These are phyloP conservation scores for Corymbia calophylla DNA, from an alignment of 441 rosid genomes.

Conservation along the genomic window DNA sequence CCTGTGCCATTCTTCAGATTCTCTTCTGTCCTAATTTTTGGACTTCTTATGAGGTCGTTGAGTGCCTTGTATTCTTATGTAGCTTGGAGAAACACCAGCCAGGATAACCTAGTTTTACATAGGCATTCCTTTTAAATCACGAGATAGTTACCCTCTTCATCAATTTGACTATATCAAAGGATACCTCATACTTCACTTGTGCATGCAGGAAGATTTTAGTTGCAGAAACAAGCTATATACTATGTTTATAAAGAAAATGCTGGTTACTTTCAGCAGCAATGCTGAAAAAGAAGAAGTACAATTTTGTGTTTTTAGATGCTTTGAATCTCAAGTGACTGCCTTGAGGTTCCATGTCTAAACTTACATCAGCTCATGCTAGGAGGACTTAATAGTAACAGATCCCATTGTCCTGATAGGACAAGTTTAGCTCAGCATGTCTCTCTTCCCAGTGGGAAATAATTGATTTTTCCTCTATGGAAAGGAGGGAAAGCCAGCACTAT, in stretches of 20 bases:
- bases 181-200: not conserved
- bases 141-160: not conserved
- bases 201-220: not conserved
- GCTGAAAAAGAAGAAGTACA: not conserved
- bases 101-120: not conserved
- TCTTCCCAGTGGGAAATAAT: not conserved
- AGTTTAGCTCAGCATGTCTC: not conserved
- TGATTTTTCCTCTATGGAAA: not conserved
- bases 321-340: not conserved
- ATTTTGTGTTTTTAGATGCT: not conserved
- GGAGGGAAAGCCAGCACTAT: not conserved
- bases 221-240: not conserved
- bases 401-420: not conserved
- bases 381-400: not conserved
- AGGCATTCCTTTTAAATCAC: not conserved
- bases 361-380: not conserved
- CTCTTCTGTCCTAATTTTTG: not conserved
- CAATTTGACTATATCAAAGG: not conserved
- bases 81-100: not conserved
- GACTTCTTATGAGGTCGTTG: not conserved
- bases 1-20: not conserved
- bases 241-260: not conserved
- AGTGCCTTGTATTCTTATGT: not conserved
- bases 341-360: not conserved
- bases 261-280: not conserved